Evolutionary conservation across 208 protist species (phyloP).

Genomic region (Leishmania mexicana): DNA sequence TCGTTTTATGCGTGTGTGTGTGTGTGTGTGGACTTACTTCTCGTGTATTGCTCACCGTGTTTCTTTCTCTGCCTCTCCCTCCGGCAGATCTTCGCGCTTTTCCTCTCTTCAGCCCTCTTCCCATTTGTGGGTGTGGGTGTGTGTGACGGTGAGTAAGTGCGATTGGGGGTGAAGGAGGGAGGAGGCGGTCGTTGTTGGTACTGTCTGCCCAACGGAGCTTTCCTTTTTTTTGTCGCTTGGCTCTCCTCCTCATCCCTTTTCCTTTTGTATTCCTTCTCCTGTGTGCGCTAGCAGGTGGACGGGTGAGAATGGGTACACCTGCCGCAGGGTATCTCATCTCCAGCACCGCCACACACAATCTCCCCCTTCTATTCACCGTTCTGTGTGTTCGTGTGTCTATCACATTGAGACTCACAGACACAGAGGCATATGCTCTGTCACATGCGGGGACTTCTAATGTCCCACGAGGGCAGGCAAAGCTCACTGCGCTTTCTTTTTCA

Average conservation of each 20-base stretch:
- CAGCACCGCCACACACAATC: not conserved
- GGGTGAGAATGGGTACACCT: not conserved
- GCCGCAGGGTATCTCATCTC: not conserved
- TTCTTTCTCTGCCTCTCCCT: not conserved
- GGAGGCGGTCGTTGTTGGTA: too few relatives aligned
- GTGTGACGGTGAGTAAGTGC: too few relatives aligned
- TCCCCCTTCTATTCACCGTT: not conserved
- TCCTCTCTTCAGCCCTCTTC: too few relatives aligned
- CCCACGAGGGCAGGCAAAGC: not conserved
- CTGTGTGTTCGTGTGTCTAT: not conserved
- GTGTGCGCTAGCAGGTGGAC: not conserved
- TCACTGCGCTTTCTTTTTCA: not conserved
- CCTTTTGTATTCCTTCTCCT: not conserved
- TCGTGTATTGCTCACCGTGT: not conserved
- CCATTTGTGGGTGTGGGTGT: too few relatives aligned
- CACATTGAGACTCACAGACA: too few relatives aligned
- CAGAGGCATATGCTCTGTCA: too few relatives aligned
- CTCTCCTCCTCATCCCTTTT: not conserved
- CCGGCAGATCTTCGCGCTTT: not conserved
- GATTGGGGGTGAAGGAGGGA: too few relatives aligned
- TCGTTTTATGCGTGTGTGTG: not conserved
- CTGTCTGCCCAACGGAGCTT: too few relatives aligned
- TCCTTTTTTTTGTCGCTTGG: not conserved
- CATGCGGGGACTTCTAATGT: too few relatives aligned
- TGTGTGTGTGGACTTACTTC: not conserved